These are phyloP conservation scores for Pythium vanterpoolii DNA, from an alignment of 352 stramenopile genomes.

Conservation along the genomic window DNA sequence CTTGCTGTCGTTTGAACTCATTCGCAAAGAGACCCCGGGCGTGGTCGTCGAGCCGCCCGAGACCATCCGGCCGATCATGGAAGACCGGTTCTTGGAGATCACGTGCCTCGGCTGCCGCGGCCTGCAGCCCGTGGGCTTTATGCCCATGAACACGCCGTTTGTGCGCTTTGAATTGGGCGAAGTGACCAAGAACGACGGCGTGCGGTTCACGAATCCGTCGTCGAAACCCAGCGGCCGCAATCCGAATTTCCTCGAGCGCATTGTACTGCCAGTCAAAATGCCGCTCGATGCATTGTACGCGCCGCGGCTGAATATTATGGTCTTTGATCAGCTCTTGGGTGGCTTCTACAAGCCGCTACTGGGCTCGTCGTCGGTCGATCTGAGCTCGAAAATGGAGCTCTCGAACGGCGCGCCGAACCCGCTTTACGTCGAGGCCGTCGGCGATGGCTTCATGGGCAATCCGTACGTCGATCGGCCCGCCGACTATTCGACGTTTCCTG, in stretches of 20 bases:
- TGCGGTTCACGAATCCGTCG: constrained; percentile 68
- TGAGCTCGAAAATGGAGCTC: constrained; percentile 67
- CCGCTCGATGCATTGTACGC: constrained; percentile 84
- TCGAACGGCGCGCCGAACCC: constrained; percentile 66
- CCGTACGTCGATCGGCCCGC: constrained; percentile 59
- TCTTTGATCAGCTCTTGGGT: constrained; percentile 83
- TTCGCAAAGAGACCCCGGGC: constrained; percentile 62
- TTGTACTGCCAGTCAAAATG: constrained; percentile 81
- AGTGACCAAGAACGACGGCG: constrained; percentile 45
- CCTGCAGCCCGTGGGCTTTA: constrained; percentile 75
- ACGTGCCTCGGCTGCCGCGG: constrained; percentile 74
- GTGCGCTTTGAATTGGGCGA: constrained; percentile 84
- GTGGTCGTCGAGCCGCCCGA: constrained; percentile 53
- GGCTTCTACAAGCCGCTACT: constrained; percentile 83
- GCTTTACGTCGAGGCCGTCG: constrained; percentile 43
- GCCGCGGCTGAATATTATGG: constrained; percentile 77
- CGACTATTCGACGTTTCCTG: constrained; percentile 62
- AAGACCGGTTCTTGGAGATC: constrained; percentile 79
- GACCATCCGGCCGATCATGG: constrained; percentile 51
- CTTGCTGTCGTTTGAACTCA: constrained; percentile 73
- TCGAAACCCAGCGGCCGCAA: constrained; percentile 78
- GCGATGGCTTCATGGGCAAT: constrained; percentile 37
- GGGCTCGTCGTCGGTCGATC: constrained; percentile 67
- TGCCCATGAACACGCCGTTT: constrained; percentile 82
- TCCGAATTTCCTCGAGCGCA: constrained; percentile 87